Evolutionary conservation across 176 grass and related monocot genomes (phyloP).

Genomic region (Oryza meyeriana): DNA sequence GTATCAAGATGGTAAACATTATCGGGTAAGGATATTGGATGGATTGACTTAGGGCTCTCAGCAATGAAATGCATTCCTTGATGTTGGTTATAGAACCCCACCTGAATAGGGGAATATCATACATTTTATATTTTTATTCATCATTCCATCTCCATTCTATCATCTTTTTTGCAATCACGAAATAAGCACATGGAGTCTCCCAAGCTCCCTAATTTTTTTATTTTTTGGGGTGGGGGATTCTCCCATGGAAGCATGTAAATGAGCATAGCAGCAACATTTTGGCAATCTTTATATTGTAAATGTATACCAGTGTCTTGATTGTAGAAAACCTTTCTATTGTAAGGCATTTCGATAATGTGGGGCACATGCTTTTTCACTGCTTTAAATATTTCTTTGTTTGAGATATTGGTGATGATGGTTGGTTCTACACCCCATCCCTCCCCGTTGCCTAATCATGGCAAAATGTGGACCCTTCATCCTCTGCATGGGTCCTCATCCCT

Average conservation of each 20-base stretch:
- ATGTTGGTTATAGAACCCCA: not conserved
- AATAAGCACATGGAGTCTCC: not conserved
- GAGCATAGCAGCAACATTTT: not conserved
- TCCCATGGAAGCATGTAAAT: slow-evolving; percentile 9
- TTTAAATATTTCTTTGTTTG: not conserved
- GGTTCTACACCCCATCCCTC: not conserved
- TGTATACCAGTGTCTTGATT: not conserved
- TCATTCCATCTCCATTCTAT: slow-evolving; percentile 3
- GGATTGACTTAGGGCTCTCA: slow-evolving; percentile 15
- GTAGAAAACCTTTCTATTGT: not conserved
- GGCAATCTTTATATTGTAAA: slow-evolving; percentile 9
- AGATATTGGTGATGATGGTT: not conserved
- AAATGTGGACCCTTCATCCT: not conserved
- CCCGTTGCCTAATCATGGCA: not conserved
- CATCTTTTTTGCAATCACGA: slow-evolving; percentile 1
- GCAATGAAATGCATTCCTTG: slow-evolving; percentile 17
- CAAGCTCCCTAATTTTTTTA: not conserved
- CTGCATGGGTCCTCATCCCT: not conserved
- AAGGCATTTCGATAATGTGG: not conserved
- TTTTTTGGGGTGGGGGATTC: not conserved
- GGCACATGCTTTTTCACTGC: not conserved
- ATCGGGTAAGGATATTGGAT: slow-evolving; percentile 52
- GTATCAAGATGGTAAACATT: slow-evolving; percentile 91
- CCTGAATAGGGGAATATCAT: slow-evolving; percentile 10
- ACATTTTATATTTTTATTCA: slow-evolving; percentile 13